Conservation (phyloP, 225 moss, liverwort and hornwort genomes). For the Sphagnum tenellum region DNA sequence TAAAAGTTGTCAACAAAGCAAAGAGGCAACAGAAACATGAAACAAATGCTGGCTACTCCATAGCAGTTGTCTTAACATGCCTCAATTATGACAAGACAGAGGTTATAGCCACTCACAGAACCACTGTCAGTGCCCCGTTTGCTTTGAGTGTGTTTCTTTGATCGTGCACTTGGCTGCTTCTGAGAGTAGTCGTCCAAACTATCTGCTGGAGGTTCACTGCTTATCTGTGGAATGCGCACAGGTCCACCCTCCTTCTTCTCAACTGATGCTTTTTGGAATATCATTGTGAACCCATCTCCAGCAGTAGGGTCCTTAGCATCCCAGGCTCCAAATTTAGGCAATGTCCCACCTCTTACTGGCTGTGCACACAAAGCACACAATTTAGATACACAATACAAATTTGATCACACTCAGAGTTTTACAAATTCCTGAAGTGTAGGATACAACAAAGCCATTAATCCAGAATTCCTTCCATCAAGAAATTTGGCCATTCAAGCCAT, state of each 20-base stretch:
- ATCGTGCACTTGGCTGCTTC: conserved; percentile 13
- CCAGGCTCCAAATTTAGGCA: conserved; percentile 59
- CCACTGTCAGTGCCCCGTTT: background rate
- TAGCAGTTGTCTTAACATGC: no score
- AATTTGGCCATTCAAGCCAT: background rate
- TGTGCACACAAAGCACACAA: conserved; percentile 4
- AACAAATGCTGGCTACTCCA: no score
- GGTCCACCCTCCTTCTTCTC: conserved; percentile 63
- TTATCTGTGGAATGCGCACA: conserved; percentile 53
- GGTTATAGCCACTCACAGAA: conserved; percentile 18
- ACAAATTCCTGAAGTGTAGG: background rate
- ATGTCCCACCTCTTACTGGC: conserved; percentile 51
- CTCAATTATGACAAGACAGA: no score
- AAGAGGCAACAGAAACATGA: no score
- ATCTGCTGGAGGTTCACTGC: conserved; percentile 21
- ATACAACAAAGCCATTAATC: background rate
- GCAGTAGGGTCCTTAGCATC: conserved; percentile 54
- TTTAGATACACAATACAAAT: conserved; percentile 1
- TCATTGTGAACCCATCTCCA: conserved; percentile 60
- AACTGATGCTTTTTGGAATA: conserved; percentile 46
- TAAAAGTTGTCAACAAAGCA: no score
- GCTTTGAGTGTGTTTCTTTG: conserved; percentile 5
- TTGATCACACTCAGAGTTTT: conserved; percentile 5
- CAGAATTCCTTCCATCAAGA: conserved; percentile 2
- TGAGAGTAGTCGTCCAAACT: conserved; percentile 19